Percentiles rank a stretch among this genome's conserved stretches.
These are phyloP conservation scores for Pyrrhoderma lamaoense DNA, from an alignment of 1,284 basidiomycete species.

Conservation along the genomic window DNA sequence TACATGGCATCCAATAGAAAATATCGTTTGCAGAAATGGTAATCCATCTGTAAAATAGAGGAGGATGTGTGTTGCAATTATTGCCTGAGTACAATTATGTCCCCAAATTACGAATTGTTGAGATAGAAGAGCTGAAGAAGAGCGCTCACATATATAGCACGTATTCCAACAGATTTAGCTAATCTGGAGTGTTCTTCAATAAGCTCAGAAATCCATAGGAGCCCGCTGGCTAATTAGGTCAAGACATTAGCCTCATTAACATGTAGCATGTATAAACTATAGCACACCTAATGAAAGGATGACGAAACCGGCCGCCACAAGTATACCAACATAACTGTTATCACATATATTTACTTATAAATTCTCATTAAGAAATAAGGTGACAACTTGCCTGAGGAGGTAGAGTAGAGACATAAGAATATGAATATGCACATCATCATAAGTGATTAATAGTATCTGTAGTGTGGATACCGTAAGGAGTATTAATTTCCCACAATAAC, in stretches of 20 bases:
- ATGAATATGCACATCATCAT: no score
- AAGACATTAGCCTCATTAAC: not conserved
- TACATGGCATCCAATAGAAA: slow-evolving; percentile 78
- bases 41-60: slow-evolving; percentile 76
- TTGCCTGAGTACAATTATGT: slow-evolving; percentile 42
- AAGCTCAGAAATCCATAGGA: slow-evolving; percentile 87
- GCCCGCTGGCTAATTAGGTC: slow-evolving; percentile 68
- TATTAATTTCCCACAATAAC: not conserved
- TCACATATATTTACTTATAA: no score
- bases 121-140: slow-evolving; percentile 3
- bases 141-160: slow-evolving; percentile 74
- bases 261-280: not conserved
- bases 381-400: slow-evolving; percentile 13
- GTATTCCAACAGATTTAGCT: slow-evolving; percentile 75
- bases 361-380: no score
- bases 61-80: slow-evolving; percentile 72
- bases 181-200: slow-evolving; percentile 86
- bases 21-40: slow-evolving; percentile 63
- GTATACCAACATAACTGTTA: slow-evolving; percentile 15
- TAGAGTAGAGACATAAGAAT: slow-evolving; percentile 16
- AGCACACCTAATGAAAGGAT: slow-evolving; percentile 16
- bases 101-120: slow-evolving; percentile 3
- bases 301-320: slow-evolving; percentile 15
- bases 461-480: not conserved
- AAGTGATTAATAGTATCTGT: no score